These are phyloP conservation scores for Pichia insulana DNA, from an alignment of 805 yeast genomes.

Conservation along the genomic window DNA sequence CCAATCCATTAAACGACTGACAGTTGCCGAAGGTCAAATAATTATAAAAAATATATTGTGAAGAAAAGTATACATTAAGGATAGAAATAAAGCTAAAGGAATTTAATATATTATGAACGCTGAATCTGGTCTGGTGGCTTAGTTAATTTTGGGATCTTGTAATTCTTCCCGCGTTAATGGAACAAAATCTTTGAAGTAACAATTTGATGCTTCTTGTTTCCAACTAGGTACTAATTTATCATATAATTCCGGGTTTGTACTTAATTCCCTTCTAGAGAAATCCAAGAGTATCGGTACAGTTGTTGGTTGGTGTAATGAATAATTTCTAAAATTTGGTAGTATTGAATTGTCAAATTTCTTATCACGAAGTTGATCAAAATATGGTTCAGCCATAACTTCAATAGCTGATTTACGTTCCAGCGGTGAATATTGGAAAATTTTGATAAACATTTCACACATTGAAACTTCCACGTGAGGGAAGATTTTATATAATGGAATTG, in stretches of 20 bases:
- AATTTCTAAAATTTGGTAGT: slow-evolving; percentile 32
- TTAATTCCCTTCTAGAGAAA: slow-evolving; percentile 43
- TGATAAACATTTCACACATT: slow-evolving; percentile 47
- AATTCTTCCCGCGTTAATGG: slow-evolving; percentile 33
- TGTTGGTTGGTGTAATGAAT: slow-evolving; percentile 29
- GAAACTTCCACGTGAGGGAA: slow-evolving; percentile 49
- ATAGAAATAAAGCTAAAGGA: too few species aligned
- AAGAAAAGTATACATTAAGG: background rate
- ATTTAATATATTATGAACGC: too few species aligned
- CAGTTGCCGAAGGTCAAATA: too few species aligned
- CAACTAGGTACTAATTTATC: slow-evolving; percentile 35
- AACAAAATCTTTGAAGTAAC: slow-evolving; percentile 27
- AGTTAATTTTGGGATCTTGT: slow-evolving; percentile 21
- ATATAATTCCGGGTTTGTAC: slow-evolving; percentile 35
- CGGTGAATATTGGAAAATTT: slow-evolving; percentile 63
- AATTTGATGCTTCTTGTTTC: slow-evolving; percentile 21
- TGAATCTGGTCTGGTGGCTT: too few species aligned
- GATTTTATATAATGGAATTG: slow-evolving; percentile 62
- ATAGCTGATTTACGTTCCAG: slow-evolving; percentile 51
- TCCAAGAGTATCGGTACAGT: slow-evolving; percentile 42
- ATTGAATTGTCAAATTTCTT: slow-evolving; percentile 12
- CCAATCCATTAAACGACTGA: background rate
- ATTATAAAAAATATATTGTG: too few species aligned
- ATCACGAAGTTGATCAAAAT: slow-evolving; percentile 46
- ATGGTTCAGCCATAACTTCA: slow-evolving; percentile 41